Conservation (phyloP, 176 grass and related monocot species). For the Panicum miliaceum region DNA sequence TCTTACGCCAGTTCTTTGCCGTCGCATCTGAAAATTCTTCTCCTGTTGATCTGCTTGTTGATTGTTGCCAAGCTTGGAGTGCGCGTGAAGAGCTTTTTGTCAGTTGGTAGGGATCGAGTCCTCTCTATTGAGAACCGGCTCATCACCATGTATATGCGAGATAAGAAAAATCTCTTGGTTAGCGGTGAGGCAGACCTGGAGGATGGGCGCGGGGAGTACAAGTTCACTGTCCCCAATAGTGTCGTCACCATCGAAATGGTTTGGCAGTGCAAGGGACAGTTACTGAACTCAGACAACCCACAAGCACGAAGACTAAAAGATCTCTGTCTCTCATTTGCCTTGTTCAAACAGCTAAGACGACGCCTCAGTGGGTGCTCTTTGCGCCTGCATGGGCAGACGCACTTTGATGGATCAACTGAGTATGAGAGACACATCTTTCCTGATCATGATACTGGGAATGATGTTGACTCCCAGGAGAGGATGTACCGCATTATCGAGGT, state of each 20-base stretch:
- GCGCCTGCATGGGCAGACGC: no score
- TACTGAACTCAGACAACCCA: no score
- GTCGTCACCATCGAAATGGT: not conserved
- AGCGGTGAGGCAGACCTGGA: not conserved
- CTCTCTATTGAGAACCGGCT: not conserved
- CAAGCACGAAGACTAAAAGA: no score
- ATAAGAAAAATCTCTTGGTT: not conserved
- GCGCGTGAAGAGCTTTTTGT: not conserved
- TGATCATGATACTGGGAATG: not conserved
- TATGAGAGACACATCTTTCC: not conserved
- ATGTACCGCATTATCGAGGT: not conserved
- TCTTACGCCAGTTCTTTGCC: not conserved
- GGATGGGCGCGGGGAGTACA: not conserved
- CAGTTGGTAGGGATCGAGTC: not conserved
- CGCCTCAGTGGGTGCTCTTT: not conserved
- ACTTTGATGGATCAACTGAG: not conserved
- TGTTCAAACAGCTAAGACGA: slow-evolving; percentile 8
- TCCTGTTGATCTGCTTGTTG: not conserved
- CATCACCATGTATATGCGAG: slow-evolving; percentile 9
- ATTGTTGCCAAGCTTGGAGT: slow-evolving; percentile 1
- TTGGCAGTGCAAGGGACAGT: no score
- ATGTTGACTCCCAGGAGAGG: not conserved
- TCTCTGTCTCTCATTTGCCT: no score
- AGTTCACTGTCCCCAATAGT: not conserved
- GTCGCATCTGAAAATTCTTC: not conserved